phyloP scores from a whole-genome alignment of 768 basidiomycete species.

The Tylopilus cervinicoccineus region DNA sequence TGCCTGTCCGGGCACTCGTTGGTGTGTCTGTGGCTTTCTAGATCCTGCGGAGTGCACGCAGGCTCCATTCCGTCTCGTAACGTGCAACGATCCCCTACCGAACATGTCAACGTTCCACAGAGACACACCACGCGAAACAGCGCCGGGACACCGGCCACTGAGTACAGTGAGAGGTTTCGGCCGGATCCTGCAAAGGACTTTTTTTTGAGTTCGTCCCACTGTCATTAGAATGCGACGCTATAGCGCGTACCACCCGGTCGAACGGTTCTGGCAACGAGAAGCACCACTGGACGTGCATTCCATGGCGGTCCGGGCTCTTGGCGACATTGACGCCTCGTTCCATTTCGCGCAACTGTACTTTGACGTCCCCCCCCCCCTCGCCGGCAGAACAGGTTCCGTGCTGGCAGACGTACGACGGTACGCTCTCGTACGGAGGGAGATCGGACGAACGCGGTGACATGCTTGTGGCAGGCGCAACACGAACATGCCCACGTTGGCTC shows the following conservation, averaged over 20 bases:
- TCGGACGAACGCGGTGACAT: not conserved
- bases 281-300: slow-evolving; percentile 7
- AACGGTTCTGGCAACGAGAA: slow-evolving; percentile 6
- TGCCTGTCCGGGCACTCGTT: slow-evolving; percentile 1
- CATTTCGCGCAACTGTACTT: slow-evolving; percentile 10
- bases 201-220: not conserved
- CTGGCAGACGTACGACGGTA: too few species aligned
- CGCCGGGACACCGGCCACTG: not conserved
- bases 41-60: not conserved
- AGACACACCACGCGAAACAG: too few species aligned
- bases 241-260: not conserved
- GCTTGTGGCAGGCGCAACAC: slow-evolving; percentile 2
- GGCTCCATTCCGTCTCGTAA: slow-evolving; percentile 15
- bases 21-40: not conserved
- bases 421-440: too few species aligned
- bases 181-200: slow-evolving; percentile 18
- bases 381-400: slow-evolving; percentile 5
- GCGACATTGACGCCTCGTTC: slow-evolving; percentile 3
- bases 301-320: slow-evolving; percentile 1
- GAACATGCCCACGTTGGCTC: slow-evolving; percentile 7
- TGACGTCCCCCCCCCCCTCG: not conserved
- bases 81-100: slow-evolving; percentile 4
- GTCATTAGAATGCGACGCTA: slow-evolving; percentile 3
- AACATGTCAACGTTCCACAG: not conserved
- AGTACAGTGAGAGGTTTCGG: too few species aligned